Conservation (phyloP, 495 filamentous ascomycete species). For the Podospora australis region DNA sequence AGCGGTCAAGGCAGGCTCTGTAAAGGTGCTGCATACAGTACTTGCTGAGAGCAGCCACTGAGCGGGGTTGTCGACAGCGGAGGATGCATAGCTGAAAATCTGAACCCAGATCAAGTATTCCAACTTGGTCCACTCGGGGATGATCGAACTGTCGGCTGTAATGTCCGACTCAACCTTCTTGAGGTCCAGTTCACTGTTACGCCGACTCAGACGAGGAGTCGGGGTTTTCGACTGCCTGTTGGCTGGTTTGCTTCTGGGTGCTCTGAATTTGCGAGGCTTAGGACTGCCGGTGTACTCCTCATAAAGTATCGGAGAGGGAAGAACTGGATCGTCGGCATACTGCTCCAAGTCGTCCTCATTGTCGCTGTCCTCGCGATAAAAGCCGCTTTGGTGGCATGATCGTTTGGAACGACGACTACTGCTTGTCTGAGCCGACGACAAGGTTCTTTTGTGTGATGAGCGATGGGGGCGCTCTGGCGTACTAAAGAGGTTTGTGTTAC, state of each 20-base stretch:
- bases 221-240: neutral
- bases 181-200: neutral
- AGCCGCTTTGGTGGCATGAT: constrained; percentile 17
- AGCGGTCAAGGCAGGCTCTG: constrained; percentile 67
- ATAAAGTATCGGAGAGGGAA: constrained; percentile 1
- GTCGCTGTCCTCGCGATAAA: constrained; percentile 21
- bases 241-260: neutral
- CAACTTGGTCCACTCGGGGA: constrained; percentile 61
- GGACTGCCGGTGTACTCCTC: constrained; percentile 3
- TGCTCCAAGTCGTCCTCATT: constrained; percentile 8
- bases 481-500: neutral
- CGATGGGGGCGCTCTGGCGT: neutral
- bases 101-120: constrained; percentile 66
- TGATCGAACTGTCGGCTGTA: constrained; percentile 19
- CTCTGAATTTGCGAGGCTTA: neutral
- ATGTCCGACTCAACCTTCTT: neutral
- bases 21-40: constrained; percentile 56
- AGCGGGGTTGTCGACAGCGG: constrained; percentile 53
- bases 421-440: neutral
- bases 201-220: neutral
- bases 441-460: constrained; percentile 11
- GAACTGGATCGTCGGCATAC: neutral
- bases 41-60: constrained; percentile 58
- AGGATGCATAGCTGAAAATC: constrained; percentile 60
- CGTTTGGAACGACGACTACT: constrained; percentile 14